These are phyloP conservation scores for Starmerella floricola DNA, from an alignment of 805 yeast species.

Conservation along the genomic window DNA sequence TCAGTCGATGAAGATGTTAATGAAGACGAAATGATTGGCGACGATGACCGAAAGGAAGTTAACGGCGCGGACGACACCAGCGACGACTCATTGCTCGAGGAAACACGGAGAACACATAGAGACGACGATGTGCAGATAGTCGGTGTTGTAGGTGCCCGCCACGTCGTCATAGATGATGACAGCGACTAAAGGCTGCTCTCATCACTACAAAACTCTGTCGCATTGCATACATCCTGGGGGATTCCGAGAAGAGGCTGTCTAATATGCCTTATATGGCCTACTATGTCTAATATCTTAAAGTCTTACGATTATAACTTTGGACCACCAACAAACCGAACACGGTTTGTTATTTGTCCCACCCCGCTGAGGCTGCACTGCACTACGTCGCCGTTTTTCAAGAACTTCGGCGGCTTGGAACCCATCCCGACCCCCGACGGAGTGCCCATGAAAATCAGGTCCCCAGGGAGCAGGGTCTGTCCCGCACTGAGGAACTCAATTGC, in stretches of 20 bases:
- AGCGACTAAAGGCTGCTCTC: background rate
- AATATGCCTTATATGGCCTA: too few species aligned
- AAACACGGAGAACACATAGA: background rate
- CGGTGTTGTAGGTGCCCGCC: slow-evolving; percentile 2
- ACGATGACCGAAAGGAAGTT: background rate
- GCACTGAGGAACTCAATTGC: slow-evolving; percentile 38
- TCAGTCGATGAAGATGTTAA: too few species aligned
- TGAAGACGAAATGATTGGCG: background rate
- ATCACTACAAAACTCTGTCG: background rate
- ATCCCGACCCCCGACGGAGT: slow-evolving; percentile 47
- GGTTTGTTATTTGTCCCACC: slow-evolving; percentile 36
- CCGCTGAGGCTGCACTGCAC: slow-evolving; percentile 34
- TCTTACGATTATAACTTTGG: background rate
- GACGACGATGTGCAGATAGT: slow-evolving; percentile 9
- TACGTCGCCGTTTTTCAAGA: slow-evolving; percentile 36
- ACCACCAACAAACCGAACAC: slow-evolving; percentile 21
- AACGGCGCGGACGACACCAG: slow-evolving; percentile 1
- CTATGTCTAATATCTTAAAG: background rate
- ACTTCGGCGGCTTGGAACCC: slow-evolving; percentile 35
- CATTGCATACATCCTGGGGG: too few species aligned
- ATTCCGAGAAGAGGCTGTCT: too few species aligned
- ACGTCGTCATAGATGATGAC: slow-evolving; percentile 6
- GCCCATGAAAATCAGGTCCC: slow-evolving; percentile 45
- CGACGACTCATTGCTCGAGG: slow-evolving; percentile 11
- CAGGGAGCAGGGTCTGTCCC: slow-evolving; percentile 42